Evolutionary conservation across 2,329 filamentous ascomycete genomes (phyloP).

Genomic region (Aspergillus nomiae): DNA sequence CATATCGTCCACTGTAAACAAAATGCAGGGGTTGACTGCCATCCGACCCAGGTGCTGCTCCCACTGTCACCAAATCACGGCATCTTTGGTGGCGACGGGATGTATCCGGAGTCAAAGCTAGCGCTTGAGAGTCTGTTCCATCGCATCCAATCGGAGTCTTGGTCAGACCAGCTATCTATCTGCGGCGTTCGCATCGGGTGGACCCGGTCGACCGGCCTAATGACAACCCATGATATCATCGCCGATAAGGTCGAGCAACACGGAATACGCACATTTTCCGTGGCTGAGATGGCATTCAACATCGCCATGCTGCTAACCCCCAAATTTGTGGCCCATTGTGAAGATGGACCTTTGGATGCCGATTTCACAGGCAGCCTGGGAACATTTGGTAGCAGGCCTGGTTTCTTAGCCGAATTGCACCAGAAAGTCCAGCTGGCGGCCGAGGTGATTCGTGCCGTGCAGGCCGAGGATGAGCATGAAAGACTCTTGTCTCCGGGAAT

Average conservation of each 20-base stretch:
- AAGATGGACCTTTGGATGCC: slow-evolving; percentile 91
- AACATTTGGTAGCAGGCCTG: slow-evolving; percentile 65
- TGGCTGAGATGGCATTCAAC: slow-evolving; percentile 99
- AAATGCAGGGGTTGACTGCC: slow-evolving; percentile 84
- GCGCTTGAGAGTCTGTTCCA: slow-evolving; percentile 97
- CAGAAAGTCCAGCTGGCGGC: too few species aligned
- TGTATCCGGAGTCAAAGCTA: slow-evolving; percentile 98
- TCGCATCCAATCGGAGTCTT: slow-evolving; percentile 96
- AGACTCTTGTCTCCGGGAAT: too few species aligned
- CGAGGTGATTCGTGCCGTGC: too few species aligned
- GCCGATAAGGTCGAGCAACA: slow-evolving; percentile 96
- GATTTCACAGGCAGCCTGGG: slow-evolving; percentile 97
- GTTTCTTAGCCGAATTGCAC: too few species aligned
- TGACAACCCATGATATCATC: slow-evolving; percentile 97
- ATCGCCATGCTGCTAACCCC: slow-evolving; percentile 94
- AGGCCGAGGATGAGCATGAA: too few species aligned
- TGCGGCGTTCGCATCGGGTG: slow-evolving; percentile 98
- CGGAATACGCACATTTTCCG: slow-evolving; percentile 96
- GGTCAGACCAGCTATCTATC: slow-evolving; percentile 96
- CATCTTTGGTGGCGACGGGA: slow-evolving; percentile 95
- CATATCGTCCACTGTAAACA: slow-evolving; percentile 89
- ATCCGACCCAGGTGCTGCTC: slow-evolving; percentile 93
- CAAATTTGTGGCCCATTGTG: slow-evolving; percentile 90
- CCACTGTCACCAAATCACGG: slow-evolving; percentile 97
- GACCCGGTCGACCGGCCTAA: slow-evolving; percentile 97